phyloP scores from a whole-genome alignment of 805 yeast genomes.

The Spathaspora arborariae region DNA sequence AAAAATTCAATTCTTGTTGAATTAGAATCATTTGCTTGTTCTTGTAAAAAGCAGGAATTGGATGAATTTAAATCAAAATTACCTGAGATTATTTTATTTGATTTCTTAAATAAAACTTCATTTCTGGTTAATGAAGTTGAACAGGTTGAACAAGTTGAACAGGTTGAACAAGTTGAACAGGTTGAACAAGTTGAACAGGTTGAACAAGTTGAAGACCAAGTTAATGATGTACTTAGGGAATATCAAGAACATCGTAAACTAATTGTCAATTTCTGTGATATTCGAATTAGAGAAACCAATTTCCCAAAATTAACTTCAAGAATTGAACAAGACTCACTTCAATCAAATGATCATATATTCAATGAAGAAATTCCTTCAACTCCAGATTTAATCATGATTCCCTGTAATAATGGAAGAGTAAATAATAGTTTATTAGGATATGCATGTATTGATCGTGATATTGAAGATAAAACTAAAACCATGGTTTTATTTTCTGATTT shows the following conservation, averaged over 20 bases:
- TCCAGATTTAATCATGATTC: slow-evolving; percentile 13
- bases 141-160: background rate
- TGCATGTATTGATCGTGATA: slow-evolving; percentile 5
- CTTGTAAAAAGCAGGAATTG: slow-evolving; percentile 11
- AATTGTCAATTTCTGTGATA: slow-evolving; percentile 16
- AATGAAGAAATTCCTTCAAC: slow-evolving; percentile 11
- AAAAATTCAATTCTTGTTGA: slow-evolving; percentile 17
- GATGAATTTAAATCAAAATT: slow-evolving; percentile 8
- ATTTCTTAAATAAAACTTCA: slow-evolving; percentile 6
- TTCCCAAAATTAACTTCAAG: background rate
- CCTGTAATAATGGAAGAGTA: slow-evolving; percentile 6
- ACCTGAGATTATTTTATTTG: slow-evolving; percentile 16
- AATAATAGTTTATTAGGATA: slow-evolving; percentile 11
- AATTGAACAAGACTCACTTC: background rate
- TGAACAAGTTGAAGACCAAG: background rate
- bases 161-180: background rate
- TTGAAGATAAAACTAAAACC: slow-evolving; percentile 3
- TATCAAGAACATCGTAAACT: slow-evolving; percentile 9
- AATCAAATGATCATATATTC: slow-evolving; percentile 4
- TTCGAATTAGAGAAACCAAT: slow-evolving; percentile 10
- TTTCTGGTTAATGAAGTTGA: slow-evolving; percentile 6
- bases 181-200: background rate
- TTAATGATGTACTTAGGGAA: slow-evolving; percentile 6
- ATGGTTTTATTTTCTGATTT: slow-evolving; percentile 10
- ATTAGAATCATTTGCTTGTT: slow-evolving; percentile 14